Conservation (phyloP, 1,284 basidiomycete genomes). For the Cryptococcus jaspeensis region DNA sequence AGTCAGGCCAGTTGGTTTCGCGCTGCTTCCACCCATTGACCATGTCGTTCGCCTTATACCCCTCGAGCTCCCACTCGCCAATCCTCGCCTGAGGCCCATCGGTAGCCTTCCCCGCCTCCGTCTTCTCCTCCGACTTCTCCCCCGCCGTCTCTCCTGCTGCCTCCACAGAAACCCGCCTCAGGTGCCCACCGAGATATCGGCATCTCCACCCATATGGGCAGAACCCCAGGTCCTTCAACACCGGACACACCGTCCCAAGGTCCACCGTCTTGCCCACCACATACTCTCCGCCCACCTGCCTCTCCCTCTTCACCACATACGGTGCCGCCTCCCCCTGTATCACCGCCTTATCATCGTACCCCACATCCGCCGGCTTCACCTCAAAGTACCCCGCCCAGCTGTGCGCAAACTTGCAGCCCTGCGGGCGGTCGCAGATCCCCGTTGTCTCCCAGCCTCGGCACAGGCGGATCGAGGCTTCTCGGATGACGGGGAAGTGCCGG, state of each 20-base stretch:
- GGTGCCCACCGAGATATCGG: slow-evolving; percentile 80
- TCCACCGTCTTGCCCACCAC: slow-evolving; percentile 33
- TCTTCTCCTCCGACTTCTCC: slow-evolving; percentile 7
- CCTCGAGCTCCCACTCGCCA: slow-evolving; percentile 37
- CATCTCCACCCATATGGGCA: slow-evolving; percentile 89
- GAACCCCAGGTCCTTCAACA: slow-evolving; percentile 70
- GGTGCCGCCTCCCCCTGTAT: slow-evolving; percentile 54
- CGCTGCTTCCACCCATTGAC: slow-evolving; percentile 55
- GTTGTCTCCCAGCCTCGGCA: slow-evolving; percentile 44
- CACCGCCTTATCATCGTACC: slow-evolving; percentile 56
- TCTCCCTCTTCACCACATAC: slow-evolving; percentile 52
- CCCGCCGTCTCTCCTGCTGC: neutral
- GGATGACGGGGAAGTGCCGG: slow-evolving; percentile 46
- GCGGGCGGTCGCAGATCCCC: slow-evolving; percentile 23
- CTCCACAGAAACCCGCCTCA: slow-evolving; percentile 31
- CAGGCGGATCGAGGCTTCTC: slow-evolving; percentile 37
- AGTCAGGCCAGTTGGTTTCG: slow-evolving; percentile 72
- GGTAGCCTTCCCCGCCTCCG: slow-evolving; percentile 43
- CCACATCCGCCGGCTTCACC: slow-evolving; percentile 72
- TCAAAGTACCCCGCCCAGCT: slow-evolving; percentile 73
- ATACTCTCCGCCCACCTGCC: slow-evolving; percentile 27
- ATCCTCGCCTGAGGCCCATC: slow-evolving; percentile 13
- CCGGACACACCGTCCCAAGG: slow-evolving; percentile 60
- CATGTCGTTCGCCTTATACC: neutral
- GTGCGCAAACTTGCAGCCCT: slow-evolving; percentile 72